Percentiles rank a stretch among this genome's conserved stretches.
Evolutionary conservation across 768 basidiomycete genomes (phyloP).

Genomic region (Collybia sordida): DNA sequence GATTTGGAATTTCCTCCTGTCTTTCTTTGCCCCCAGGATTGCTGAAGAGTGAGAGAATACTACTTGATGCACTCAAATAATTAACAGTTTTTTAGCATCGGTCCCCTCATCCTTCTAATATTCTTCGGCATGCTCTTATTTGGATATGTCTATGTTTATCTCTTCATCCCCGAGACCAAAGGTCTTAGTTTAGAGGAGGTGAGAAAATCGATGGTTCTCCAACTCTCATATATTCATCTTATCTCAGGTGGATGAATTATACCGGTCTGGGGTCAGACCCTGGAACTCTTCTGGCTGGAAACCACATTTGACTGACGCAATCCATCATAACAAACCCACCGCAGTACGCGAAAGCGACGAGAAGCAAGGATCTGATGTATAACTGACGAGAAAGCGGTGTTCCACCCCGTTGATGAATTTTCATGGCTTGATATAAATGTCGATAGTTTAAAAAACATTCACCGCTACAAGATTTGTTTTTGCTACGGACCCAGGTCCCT

Average conservation of each 20-base stretch:
- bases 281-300: conserved; percentile 66
- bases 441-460: no score
- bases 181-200: conserved; percentile 76
- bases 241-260: conserved; percentile 69
- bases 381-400: no score
- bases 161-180: conserved; percentile 81
- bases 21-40: conserved; percentile 72
- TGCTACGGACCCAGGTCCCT: no score
- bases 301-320: conserved; percentile 45
- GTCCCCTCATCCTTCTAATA: conserved; percentile 72
- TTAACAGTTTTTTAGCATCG: conserved; percentile 41
- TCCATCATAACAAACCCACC: conserved; percentile 29
- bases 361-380: conserved; percentile 3
- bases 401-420: no score
- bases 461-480: no score
- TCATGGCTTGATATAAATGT: no score
- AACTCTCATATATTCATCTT: background rate
- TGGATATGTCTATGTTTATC: conserved; percentile 70
- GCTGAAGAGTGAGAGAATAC: conserved; percentile 42
- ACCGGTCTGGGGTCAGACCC: conserved; percentile 62
- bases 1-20: conserved; percentile 77
- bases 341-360: conserved; percentile 14
- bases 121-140: conserved; percentile 75
- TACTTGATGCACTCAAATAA: background rate
- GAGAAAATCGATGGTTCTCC: conserved; percentile 6